Conservation (phyloP, 306 rosid species). For the Rosa persica region DNA sequence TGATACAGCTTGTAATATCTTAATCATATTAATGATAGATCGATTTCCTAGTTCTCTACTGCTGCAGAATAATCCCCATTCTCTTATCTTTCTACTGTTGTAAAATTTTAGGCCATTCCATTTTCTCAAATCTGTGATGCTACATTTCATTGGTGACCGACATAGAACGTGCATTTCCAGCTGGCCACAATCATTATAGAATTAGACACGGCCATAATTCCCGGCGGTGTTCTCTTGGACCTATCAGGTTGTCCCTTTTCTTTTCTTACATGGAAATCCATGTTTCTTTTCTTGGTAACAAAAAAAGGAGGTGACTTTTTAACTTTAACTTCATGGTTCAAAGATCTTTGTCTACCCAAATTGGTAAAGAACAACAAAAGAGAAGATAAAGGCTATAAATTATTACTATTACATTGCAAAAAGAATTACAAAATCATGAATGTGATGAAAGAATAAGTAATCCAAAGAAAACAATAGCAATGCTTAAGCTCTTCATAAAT, state of each 20-base stretch:
- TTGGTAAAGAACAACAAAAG: neutral
- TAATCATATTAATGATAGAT: neutral
- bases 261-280: conserved; percentile 8
- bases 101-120: neutral
- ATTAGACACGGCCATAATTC: conserved; percentile 5
- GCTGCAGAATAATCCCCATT: neutral
- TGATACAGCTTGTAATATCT: conserved; percentile 16
- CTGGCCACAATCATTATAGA: conserved; percentile 11
- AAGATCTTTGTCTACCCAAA: neutral
- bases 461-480: neutral
- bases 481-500: conserved; percentile 26
- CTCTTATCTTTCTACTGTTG: neutral
- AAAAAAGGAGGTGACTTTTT: neutral
- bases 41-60: neutral
- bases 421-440: conserved; percentile 15
- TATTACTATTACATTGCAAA: conserved; percentile 1
- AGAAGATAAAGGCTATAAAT: neutral
- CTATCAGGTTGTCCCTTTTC: neutral
- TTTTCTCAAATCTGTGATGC: neutral
- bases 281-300: neutral
- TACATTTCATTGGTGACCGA: conserved; percentile 9
- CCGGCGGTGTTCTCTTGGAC: conserved; percentile 6
- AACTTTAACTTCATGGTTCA: neutral
- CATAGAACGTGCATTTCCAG: conserved; percentile 19
- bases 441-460: neutral